Conservation (phyloP, 768 basidiomycete species). For the Collybia mongolica region DNA sequence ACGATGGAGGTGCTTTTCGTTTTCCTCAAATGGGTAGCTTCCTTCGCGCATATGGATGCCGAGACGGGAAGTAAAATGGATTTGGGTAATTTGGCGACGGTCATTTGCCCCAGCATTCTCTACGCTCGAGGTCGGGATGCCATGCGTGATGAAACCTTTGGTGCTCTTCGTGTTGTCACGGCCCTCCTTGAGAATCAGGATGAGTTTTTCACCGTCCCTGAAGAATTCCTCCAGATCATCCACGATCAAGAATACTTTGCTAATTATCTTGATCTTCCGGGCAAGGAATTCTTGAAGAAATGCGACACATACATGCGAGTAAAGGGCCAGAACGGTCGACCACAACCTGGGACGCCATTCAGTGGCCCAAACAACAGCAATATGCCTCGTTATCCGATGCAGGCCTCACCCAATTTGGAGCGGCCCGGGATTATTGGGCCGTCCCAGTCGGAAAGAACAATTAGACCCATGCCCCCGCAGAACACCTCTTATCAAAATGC, state of each 20-base stretch:
- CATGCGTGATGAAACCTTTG: slow-evolving; percentile 90
- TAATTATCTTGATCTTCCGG: slow-evolving; percentile 83
- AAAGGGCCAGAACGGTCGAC: slow-evolving; percentile 59
- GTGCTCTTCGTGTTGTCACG: slow-evolving; percentile 83
- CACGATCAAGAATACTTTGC: slow-evolving; percentile 92
- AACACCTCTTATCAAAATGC: slow-evolving; percentile 39
- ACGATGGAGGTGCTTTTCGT: slow-evolving; percentile 98
- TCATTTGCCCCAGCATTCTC: slow-evolving; percentile 97
- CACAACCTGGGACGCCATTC: slow-evolving; percentile 35
- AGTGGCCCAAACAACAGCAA: slow-evolving; percentile 38
- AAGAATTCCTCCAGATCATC: slow-evolving; percentile 83
- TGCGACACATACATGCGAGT: slow-evolving; percentile 87
- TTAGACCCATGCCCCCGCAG: slow-evolving; percentile 39
- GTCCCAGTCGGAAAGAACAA: slow-evolving; percentile 39
- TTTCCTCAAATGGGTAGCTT: slow-evolving; percentile 99
- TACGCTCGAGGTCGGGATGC: slow-evolving; percentile 86
- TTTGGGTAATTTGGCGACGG: slow-evolving; percentile 90
- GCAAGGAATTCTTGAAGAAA: slow-evolving; percentile 95
- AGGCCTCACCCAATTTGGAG: slow-evolving; percentile 41
- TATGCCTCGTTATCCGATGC: slow-evolving; percentile 33
- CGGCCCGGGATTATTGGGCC: slow-evolving; percentile 41
- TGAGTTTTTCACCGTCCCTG: slow-evolving; percentile 92
- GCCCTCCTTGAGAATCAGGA: slow-evolving; percentile 90
- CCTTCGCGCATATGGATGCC: slow-evolving; percentile 96
- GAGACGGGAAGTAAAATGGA: slow-evolving; percentile 99